A percentile compares a stretch with the other conserved stretches of the same genome.
Conservation (phyloP, 768 basidiomycete genomes). For the Mycena alexandri region DNA sequence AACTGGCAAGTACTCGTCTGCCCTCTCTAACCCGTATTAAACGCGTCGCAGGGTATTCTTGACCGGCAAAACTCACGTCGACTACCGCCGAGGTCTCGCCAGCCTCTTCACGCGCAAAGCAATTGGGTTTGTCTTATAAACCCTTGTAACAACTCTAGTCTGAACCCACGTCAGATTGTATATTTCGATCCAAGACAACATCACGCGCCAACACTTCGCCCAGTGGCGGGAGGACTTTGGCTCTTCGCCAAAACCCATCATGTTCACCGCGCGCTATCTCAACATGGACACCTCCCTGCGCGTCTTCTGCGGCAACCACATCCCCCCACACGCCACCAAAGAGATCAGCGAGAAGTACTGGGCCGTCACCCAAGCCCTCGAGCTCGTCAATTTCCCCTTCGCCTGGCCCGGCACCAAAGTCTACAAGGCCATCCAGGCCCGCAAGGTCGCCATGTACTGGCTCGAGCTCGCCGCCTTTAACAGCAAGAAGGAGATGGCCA, state of each 20-base stretch:
- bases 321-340: conserved; percentile 79
- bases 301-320: conserved; percentile 94
- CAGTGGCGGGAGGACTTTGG: conserved; percentile 71
- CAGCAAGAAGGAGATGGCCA: conserved; percentile 86
- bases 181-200: conserved; percentile 83
- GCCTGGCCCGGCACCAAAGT: conserved; percentile 97
- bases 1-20: conserved; percentile 76
- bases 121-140: conserved; percentile 73
- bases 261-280: conserved; percentile 92
- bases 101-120: conserved; percentile 94
- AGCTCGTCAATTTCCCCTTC: conserved; percentile 98
- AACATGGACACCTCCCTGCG: conserved; percentile 98
- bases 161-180: conserved; percentile 71
- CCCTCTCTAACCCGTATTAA: conserved; percentile 8
- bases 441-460: conserved; percentile 87
- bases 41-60: conserved; percentile 87
- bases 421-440: conserved; percentile 91
- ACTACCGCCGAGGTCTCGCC: conserved; percentile 93
- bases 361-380: conserved; percentile 93
- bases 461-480: conserved; percentile 82
- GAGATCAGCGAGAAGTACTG: conserved; percentile 97
- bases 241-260: conserved; percentile 69
- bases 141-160: conserved; percentile 2
- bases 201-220: conserved; percentile 81
- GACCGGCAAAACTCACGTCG: conserved; percentile 92